These are phyloP conservation scores for Dendrobium nobile DNA, from an alignment of 106 monocot genomes.

Conservation along the genomic window DNA sequence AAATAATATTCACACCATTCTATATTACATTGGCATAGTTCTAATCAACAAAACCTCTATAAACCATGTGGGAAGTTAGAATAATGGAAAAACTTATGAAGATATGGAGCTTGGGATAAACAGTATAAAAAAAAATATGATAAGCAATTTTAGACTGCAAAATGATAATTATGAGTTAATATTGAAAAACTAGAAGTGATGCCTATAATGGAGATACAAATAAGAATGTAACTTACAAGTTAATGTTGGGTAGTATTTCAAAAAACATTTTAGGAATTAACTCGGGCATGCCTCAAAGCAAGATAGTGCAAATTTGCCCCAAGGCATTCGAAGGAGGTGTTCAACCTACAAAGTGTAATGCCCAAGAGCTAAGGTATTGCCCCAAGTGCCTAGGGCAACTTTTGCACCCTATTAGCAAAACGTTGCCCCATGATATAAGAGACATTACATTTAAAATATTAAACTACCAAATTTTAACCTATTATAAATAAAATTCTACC, in stretches of 20 bases:
- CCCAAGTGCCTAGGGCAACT: background rate
- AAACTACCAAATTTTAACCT: background rate
- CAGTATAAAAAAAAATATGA: background rate
- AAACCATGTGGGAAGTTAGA: background rate
- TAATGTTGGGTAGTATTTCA: background rate
- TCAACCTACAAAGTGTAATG: background rate
- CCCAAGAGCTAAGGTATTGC: background rate
- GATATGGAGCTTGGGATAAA: background rate
- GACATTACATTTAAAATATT: background rate
- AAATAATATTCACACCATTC: too few relatives aligned
- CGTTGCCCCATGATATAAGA: background rate
- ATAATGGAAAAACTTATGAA: background rate
- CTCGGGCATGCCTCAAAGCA: background rate
- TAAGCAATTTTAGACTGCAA: background rate
- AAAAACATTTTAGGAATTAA: background rate
- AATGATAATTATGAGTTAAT: background rate
- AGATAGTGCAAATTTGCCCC: background rate
- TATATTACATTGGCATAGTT: too few relatives aligned
- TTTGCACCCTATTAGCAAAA: background rate
- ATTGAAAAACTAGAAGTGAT: background rate
- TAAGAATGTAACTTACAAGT: background rate
- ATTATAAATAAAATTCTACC: background rate
- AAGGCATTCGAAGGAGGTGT: background rate
- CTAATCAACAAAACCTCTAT: too few relatives aligned
- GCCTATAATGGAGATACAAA: background rate